Evolutionary conservation across 306 rosid genomes (phyloP).

Genomic region (Prunus mume): DNA sequence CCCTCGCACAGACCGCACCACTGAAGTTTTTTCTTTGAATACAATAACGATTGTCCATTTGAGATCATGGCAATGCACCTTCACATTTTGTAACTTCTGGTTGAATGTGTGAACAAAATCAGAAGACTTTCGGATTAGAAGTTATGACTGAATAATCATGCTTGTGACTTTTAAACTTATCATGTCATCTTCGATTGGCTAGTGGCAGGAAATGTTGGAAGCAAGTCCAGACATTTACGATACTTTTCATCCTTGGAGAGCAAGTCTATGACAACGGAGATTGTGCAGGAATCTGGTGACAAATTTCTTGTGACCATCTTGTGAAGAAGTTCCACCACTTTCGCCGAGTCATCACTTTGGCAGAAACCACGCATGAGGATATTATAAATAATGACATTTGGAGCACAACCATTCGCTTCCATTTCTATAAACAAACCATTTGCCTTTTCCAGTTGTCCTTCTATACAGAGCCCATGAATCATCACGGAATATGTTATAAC

Average conservation of each 20-base stretch:
- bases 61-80: not conserved
- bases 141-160: not conserved
- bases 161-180: not conserved
- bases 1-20: not conserved
- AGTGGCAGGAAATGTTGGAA: constrained; percentile 36
- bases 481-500: constrained; percentile 34
- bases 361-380: constrained; percentile 40
- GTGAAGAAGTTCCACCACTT: constrained; percentile 49
- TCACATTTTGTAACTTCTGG: not conserved
- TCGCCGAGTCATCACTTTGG: constrained; percentile 24
- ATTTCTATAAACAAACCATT: constrained; percentile 35
- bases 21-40: not conserved
- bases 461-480: constrained; percentile 44
- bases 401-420: constrained; percentile 43
- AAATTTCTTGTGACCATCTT: constrained; percentile 32
- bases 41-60: not conserved
- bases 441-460: constrained; percentile 38
- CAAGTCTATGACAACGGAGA: constrained; percentile 32
- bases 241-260: constrained; percentile 33
- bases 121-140: not conserved
- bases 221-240: constrained; percentile 32
- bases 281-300: constrained; percentile 34
- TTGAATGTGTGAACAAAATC: constrained; percentile 7
- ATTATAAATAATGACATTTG: constrained; percentile 31
- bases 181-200: constrained; percentile 1